A percentile compares a stretch with the other conserved stretches of the same genome.
These are phyloP conservation scores for Myriosclerotinia curreyana DNA, from an alignment of 2,329 filamentous ascomycete species.

Conservation along the genomic window DNA sequence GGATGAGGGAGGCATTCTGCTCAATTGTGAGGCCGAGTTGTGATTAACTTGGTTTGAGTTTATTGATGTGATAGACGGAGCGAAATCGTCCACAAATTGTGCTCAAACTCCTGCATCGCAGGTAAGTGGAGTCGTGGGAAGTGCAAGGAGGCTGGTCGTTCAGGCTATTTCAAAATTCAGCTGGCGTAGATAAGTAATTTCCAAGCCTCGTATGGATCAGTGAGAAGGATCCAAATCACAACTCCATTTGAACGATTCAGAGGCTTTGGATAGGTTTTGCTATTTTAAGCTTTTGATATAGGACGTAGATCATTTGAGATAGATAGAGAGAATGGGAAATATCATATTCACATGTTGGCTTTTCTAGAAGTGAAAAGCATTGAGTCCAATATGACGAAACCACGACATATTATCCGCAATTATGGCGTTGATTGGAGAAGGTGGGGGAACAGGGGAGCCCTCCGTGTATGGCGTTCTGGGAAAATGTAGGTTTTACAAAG, in stretches of 20 bases:
- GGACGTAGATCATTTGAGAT: not conserved
- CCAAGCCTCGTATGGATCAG: not conserved
- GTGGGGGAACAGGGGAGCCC: constrained; percentile 9
- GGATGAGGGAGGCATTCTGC: not conserved
- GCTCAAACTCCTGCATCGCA: not conserved
- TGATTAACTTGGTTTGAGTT: not conserved
- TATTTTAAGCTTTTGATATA: not conserved
- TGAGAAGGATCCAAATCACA: not conserved
- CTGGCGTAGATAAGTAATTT: not conserved
- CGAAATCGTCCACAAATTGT: not conserved
- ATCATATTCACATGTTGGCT: constrained; percentile 17
- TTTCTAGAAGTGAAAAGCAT: not conserved
- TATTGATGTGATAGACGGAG: not conserved
- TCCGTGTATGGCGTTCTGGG: not conserved
- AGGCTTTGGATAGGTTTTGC: not conserved
- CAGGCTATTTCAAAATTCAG: constrained; percentile 7
- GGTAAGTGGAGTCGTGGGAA: constrained; percentile 9
- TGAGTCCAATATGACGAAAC: constrained; percentile 18
- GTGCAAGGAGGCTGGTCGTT: not conserved
- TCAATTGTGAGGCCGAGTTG: not conserved
- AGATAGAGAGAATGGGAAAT: constrained; percentile 15
- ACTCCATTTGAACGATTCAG: not conserved
- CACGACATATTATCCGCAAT: constrained; percentile 13
- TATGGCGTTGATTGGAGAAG: constrained; percentile 10
- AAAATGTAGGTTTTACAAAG: not conserved